Base-by-base conservation (phyloP, 257 asterid species). In the Sherardia arvensis region DNA sequence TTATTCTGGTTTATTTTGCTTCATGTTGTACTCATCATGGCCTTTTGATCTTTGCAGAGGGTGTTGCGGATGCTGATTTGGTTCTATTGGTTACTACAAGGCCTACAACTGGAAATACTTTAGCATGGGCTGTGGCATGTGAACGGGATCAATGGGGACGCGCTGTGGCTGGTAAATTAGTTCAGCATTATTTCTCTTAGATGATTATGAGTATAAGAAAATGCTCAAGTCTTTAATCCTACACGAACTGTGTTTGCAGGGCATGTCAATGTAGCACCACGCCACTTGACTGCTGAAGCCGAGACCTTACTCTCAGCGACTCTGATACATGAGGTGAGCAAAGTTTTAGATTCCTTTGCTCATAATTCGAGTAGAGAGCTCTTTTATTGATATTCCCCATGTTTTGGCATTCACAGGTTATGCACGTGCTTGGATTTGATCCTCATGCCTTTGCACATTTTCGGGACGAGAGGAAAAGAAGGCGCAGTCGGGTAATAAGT, bases 111-210 rank as follows among this genome's bases (percentile, higher is more conserved):
- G 97, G 97, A 56, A 87, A 86, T 73, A 91, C 97, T 58, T 83
- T 91, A 47, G 97, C 97, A 17, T 91, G 97, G 97, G 97, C 97
- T 6, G 97, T 91, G 70, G 96, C 97, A n/a, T 91, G 97, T 49
- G 97, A 91, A 75, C 96, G 97, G 67, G 97, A 91, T 77, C 97
- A 91, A 73, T 91, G 97, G 97, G 97, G 97, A 48, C 97, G 97
- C 68, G 97, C 97, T 64, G 87, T 91, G 59, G 97, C 97, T 61
- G 97, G 97, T 90, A 85, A 67, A 53, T 54, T 64, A 36, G 36
- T 56, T 34, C 62, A 79, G 21, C 32, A 30, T 29, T 33, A 8
- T 49, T 70, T 60, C 53, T 40, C 58, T 48, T 47, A 33, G 45
- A 28, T 49, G 9, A 2, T 34, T 56, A 55, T 25, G 4, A 6